Evolutionary conservation across 2,329 filamentous ascomycete species (phyloP).

Genomic region (Mollisiaceae sp.): DNA sequence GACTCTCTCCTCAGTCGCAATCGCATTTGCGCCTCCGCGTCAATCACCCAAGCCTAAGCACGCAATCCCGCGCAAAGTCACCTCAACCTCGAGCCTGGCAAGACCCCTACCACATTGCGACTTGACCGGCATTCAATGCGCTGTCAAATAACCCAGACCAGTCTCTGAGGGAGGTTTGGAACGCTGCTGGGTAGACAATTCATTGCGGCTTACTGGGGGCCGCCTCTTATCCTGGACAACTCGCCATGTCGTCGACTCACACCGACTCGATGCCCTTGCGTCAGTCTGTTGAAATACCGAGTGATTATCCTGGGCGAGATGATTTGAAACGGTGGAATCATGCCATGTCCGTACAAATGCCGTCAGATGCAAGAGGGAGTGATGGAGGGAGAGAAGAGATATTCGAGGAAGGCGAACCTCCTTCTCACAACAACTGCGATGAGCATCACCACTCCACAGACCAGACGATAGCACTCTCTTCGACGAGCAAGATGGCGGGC

Average conservation of each 20-base stretch:
- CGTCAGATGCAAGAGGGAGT: slow-evolving; percentile 20
- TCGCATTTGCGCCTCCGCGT: slow-evolving; percentile 24
- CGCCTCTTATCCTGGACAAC: slow-evolving; percentile 10
- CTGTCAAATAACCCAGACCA: slow-evolving; percentile 10
- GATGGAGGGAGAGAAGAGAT: slow-evolving; percentile 22
- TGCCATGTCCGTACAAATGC: slow-evolving; percentile 26
- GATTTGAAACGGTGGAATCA: slow-evolving; percentile 22
- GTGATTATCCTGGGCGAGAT: slow-evolving; percentile 21
- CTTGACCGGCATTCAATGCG: slow-evolving; percentile 15
- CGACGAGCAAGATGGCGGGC: slow-evolving; percentile 39
- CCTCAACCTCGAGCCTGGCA: slow-evolving; percentile 21
- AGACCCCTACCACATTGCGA: slow-evolving; percentile 13
- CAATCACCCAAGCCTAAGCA: slow-evolving; percentile 20
- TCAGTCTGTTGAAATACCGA: slow-evolving; percentile 38
- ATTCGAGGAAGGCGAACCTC: slow-evolving; percentile 28
- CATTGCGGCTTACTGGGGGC: slow-evolving; percentile 12
- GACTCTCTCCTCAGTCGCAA: background rate
- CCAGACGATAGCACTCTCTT: slow-evolving; percentile 36
- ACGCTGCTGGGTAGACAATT: background rate
- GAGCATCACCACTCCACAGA: slow-evolving; percentile 31
- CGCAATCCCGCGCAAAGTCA: slow-evolving; percentile 33
- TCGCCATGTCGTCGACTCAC: slow-evolving; percentile 36
- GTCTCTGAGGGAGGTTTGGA: slow-evolving; percentile 9
- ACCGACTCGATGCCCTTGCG: slow-evolving; percentile 33
- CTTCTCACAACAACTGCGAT: slow-evolving; percentile 37